A percentile compares a stretch with the other conserved stretches of the same genome.
phyloP scores from a whole-genome alignment of 2,329 filamentous ascomycete genomes.

The Elsinoe arachidis region DNA sequence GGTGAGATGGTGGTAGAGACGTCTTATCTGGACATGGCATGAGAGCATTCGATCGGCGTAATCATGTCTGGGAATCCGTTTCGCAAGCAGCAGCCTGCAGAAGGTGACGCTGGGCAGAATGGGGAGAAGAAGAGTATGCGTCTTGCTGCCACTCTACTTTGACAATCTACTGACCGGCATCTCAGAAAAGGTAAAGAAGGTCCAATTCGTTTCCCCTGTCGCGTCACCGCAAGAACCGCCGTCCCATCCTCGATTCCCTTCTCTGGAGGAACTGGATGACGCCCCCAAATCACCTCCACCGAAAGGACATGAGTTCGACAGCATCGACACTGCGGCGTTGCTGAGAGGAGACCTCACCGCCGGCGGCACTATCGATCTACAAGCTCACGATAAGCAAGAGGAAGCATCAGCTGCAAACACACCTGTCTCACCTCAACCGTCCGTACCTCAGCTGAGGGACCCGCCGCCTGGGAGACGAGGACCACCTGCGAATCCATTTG shows the following conservation, averaged over 20 bases:
- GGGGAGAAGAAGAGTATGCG: conserved; percentile 5
- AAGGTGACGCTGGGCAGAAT: not conserved
- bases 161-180: not conserved
- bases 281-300: conserved; percentile 11
- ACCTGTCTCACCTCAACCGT: not conserved
- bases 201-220: conserved; percentile 13
- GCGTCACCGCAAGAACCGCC: conserved; percentile 12
- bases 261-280: conserved; percentile 12
- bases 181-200: conserved; percentile 11
- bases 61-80: conserved; percentile 14
- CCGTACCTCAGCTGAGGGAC: not conserved
- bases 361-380: conserved; percentile 10
- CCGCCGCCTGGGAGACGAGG: conserved; percentile 4
- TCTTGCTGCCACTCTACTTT: not conserved
- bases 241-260: conserved; percentile 10
- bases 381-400: not conserved
- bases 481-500: conserved; percentile 29
- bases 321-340: conserved; percentile 4
- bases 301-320: conserved; percentile 4
- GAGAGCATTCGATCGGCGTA: conserved; percentile 4
- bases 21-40: not conserved
- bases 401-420: conserved; percentile 2
- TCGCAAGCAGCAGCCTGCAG: conserved; percentile 10
- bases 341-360: conserved; percentile 10
- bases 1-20: not conserved